Conservation (phyloP, 441 rosid species). For the Pelargonium exstipulatum region DNA sequence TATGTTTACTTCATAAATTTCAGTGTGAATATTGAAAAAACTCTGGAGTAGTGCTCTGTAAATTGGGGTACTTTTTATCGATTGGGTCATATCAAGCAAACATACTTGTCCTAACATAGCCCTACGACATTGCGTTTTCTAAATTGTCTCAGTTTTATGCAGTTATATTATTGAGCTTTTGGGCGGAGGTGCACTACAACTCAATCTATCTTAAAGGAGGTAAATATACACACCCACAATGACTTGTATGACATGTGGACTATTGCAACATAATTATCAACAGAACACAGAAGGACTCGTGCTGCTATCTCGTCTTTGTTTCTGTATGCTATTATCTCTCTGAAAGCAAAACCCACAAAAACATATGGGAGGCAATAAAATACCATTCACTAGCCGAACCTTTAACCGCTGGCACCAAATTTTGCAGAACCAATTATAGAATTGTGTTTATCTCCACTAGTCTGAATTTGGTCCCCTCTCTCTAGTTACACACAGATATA, state of each 20-base stretch:
- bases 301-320: too few species aligned
- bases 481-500: too few species aligned
- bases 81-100: not conserved
- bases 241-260: too few species aligned
- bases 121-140: not conserved
- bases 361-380: too few species aligned
- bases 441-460: not conserved
- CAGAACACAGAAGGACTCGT: not conserved
- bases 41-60: too few species aligned
- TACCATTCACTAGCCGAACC: too few species aligned
- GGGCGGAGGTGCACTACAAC: slow-evolving; percentile 99
- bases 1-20: too few species aligned
- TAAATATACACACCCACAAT: slow-evolving; percentile 16
- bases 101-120: not conserved
- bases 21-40: too few species aligned
- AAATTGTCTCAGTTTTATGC: slow-evolving; percentile 19
- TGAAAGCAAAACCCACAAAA: too few species aligned
- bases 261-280: not conserved
- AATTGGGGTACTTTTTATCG: not conserved
- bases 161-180: slow-evolving; percentile 91
- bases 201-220: slow-evolving; percentile 92
- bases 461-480: too few species aligned
- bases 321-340: too few species aligned
- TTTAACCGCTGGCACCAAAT: too few species aligned
- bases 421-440: not conserved